Conservation (phyloP, 768 basidiomycete genomes). For the Amylocystis lapponica region DNA sequence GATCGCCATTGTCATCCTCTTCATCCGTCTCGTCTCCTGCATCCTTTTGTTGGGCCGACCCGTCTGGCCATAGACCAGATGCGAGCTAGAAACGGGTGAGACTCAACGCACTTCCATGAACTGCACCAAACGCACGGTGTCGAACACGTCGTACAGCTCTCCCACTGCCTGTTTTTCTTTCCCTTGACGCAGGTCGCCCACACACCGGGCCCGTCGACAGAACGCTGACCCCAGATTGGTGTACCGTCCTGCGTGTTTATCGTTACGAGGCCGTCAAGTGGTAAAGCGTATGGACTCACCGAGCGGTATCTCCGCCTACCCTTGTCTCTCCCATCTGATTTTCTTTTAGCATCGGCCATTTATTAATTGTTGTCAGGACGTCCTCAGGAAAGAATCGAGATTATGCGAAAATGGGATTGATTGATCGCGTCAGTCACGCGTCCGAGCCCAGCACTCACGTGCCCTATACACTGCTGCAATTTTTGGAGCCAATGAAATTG, state of each 20-base stretch:
- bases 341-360: slow-evolving; percentile 20
- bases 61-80: slow-evolving; percentile 61
- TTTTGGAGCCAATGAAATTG: no score
- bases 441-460: no score
- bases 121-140: slow-evolving; percentile 43
- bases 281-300: slow-evolving; percentile 7
- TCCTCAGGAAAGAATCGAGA: no score
- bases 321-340: slow-evolving; percentile 17
- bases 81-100: slow-evolving; percentile 47
- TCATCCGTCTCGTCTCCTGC: slow-evolving; percentile 14
- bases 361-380: no score
- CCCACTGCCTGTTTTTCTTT: slow-evolving; percentile 75
- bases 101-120: not conserved
- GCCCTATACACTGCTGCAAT: no score
- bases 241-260: slow-evolving; percentile 51
- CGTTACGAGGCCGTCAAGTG: not conserved
- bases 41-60: slow-evolving; percentile 12
- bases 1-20: slow-evolving; percentile 37
- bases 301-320: slow-evolving; percentile 17
- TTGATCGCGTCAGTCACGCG: no score
- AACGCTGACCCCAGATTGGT: slow-evolving; percentile 56
- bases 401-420: no score
- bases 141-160: slow-evolving; percentile 75
- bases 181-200: slow-evolving; percentile 86
- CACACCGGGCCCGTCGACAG: slow-evolving; percentile 75